Evolutionary conservation across 306 rosid species (phyloP).

Genomic region (Vigna nakashimae): DNA sequence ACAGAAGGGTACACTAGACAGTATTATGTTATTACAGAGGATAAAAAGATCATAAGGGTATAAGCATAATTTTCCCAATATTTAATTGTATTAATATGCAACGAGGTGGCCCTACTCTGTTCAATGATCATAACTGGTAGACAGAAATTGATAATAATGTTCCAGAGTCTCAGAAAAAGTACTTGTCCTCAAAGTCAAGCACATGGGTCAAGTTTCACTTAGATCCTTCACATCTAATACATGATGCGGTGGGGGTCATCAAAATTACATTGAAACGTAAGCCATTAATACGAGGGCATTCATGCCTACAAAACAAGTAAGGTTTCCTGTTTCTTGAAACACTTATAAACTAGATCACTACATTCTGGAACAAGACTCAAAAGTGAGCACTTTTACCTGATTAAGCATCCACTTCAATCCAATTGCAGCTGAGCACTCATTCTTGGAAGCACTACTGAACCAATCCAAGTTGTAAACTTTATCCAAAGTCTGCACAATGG

Average conservation of each 20-base stretch:
- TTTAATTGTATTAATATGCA: background rate
- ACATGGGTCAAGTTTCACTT: conserved; percentile 1
- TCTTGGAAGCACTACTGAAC: conserved; percentile 94
- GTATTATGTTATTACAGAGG: background rate
- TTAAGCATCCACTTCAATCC: conserved; percentile 99
- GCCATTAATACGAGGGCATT: conserved; percentile 17
- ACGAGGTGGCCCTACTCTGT: conserved; percentile 4
- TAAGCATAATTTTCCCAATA: background rate
- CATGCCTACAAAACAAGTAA: conserved; percentile 1
- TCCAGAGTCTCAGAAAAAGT: conserved; percentile 1
- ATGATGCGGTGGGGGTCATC: background rate
- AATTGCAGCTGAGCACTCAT: conserved; percentile 89
- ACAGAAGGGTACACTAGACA: background rate
- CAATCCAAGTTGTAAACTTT: conserved; percentile 89
- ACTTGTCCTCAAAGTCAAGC: conserved; percentile 27
- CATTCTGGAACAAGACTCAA: conserved; percentile 8
- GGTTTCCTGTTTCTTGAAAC: background rate
- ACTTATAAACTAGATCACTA: background rate
- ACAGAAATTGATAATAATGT: conserved; percentile 16
- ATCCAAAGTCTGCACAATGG: conserved; percentile 77
- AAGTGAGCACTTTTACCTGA: conserved; percentile 63
- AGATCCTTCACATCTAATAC: conserved; percentile 15
- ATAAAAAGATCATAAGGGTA: background rate
- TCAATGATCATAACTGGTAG: conserved; percentile 18
- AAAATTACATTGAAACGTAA: conserved; percentile 21